These are phyloP conservation scores for Trichoderma lentiforme DNA, from an alignment of 2,329 filamentous ascomycete genomes.

Conservation along the genomic window DNA sequence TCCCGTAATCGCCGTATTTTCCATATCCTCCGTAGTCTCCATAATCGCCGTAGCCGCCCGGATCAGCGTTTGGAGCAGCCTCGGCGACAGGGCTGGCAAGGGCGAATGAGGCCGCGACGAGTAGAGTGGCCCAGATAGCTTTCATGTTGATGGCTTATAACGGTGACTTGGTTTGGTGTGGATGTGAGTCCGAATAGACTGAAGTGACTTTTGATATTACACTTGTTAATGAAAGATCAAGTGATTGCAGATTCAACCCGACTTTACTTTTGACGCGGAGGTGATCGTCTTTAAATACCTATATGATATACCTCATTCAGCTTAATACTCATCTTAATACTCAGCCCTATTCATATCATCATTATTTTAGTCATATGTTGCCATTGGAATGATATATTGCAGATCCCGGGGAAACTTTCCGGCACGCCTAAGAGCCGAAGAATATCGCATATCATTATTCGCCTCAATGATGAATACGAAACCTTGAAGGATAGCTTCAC, in stretches of 20 bases:
- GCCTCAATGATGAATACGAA: neutral
- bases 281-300: neutral
- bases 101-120: conserved; percentile 26
- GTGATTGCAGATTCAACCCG: neutral
- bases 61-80: conserved; percentile 14
- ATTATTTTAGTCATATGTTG: neutral
- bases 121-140: conserved; percentile 26
- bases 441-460: neutral
- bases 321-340: no score
- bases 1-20: conserved; percentile 6
- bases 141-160: conserved; percentile 29
- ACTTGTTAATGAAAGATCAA: neutral
- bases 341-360: no score
- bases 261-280: neutral
- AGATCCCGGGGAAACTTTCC: neutral
- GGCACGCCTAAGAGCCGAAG: no score
- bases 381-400: neutral
- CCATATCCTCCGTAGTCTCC: conserved; percentile 10
- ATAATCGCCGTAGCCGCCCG: conserved; percentile 14
- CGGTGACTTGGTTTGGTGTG: neutral
- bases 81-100: conserved; percentile 28
- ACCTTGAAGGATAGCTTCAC: neutral
- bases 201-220: neutral
- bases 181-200: neutral
- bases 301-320: neutral